These are phyloP conservation scores for Magnaporthiopsis rhizophila DNA, from an alignment of 2,329 filamentous ascomycete species.

Conservation along the genomic window DNA sequence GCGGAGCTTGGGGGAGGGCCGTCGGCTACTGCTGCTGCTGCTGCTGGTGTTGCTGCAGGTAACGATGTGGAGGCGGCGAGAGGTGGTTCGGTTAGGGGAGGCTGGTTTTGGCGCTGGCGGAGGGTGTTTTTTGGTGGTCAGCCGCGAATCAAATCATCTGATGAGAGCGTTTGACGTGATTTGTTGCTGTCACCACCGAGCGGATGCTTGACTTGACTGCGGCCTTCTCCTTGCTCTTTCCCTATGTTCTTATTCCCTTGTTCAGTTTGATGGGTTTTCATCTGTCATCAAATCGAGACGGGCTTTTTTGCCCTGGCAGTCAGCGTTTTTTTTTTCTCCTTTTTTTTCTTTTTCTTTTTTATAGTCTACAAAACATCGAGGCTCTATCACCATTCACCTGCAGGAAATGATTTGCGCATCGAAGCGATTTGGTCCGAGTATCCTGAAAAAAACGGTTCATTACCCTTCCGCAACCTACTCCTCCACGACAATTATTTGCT, in stretches of 20 bases:
- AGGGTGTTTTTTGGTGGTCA: neutral
- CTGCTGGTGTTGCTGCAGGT: neutral
- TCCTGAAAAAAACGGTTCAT: neutral
- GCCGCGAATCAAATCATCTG: neutral
- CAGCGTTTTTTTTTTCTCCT: too few relatives aligned
- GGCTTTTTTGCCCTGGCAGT: too few relatives aligned
- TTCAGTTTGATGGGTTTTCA: neutral
- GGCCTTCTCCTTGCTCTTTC: too few relatives aligned
- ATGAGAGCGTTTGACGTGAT: neutral
- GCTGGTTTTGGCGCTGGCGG: neutral
- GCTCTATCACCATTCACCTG: too few relatives aligned
- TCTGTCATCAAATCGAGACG: too few relatives aligned
- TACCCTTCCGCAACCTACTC: conserved; percentile 15
- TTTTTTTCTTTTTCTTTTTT: too few relatives aligned
- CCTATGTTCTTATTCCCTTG: too few relatives aligned
- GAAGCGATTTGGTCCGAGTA: neutral
- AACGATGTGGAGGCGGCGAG: neutral
- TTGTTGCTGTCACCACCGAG: neutral
- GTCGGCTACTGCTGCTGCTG: neutral
- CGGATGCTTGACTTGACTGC: neutral
- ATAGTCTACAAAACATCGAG: too few relatives aligned
- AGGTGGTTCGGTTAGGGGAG: neutral
- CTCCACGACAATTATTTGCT: conserved; percentile 32
- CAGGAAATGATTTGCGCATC: neutral
- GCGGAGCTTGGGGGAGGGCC: neutral